Evolutionary conservation across 2,329 filamentous ascomycete genomes (phyloP), one percentile per base, ranked within the genome.

Genomic region (Epichloe brachyelytri): DNA sequence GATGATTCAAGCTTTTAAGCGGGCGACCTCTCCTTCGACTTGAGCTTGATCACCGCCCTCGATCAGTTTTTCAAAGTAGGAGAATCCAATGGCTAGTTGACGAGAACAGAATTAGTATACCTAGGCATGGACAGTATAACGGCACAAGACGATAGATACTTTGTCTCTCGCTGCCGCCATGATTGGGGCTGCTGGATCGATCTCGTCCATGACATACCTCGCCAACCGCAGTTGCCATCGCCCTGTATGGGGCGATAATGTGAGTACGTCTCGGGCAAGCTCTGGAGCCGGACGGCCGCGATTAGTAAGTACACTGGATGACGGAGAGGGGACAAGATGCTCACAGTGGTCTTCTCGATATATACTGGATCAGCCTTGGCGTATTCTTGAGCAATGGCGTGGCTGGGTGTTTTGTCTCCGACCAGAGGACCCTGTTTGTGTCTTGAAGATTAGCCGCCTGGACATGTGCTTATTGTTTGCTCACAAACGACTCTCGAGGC

Each of bases 151-250:
- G 30, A 30, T 30, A 2, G 15, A 12, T 34, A 5, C 11, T 10
- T 15, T 8, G 5, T 11, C 20, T 20, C 33, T 46, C 11, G 11
- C 14, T 15, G n/a, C 11, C 14, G 10, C 10, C 10, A 40, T 33
- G 20, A 6, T 15, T 15, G 43, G 11, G 10, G 17, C 20, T 46
- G 19, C 17, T 22, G 5, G 50, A 33, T 39, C 49, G 57, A 56
- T 58, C 15, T 38, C 20, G 26, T 19, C 19, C 22, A 20, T 26
- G 40, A 71, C 83, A 73, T 76, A 96, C 91, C 93, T 84, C 91
- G 81, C 91, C 93, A 97, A 62, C 91, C 93, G 69, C 93, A 97
- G 65, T 95, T 94, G 53, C 93, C 93, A 70, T 97, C 91, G 49
- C 93, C 91, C 67, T 86, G 83, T 65, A 95, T 82, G 11, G 84